Conservation (phyloP, 2,329 filamentous ascomycete species). For the Ophiostoma himal-ulmi region DNA sequence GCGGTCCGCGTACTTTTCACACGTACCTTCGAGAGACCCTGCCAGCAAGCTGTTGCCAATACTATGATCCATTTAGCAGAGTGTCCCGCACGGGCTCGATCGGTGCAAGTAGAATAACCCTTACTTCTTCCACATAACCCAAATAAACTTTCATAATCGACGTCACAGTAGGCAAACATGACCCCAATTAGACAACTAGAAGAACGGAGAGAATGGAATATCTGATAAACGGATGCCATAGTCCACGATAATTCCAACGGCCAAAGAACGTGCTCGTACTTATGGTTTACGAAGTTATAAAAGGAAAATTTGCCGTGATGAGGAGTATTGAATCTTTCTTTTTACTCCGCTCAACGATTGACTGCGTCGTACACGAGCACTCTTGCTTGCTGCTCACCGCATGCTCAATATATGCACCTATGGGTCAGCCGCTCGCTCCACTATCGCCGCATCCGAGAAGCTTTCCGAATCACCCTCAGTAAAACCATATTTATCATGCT, state of each 20-base stretch:
- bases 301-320: not conserved
- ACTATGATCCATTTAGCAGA: not conserved
- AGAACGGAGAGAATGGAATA: not conserved
- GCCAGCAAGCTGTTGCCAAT: not conserved
- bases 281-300: too few relatives aligned
- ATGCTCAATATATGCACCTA: not conserved
- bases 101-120: not conserved
- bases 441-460: not conserved
- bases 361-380: not conserved
- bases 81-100: not conserved
- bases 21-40: too few relatives aligned
- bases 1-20: not conserved
- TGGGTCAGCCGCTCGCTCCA: not conserved
- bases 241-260: not conserved
- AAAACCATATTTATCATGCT: not conserved
- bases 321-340: not conserved
- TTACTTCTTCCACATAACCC: not conserved
- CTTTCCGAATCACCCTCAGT: not conserved
- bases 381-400: not conserved
- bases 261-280: not conserved
- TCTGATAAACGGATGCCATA: not conserved
- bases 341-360: not conserved
- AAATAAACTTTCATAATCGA: slow-evolving; percentile 1
- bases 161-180: not conserved
- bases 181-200: not conserved